Base-by-base conservation (phyloP, 345 rosid species). In the Draba incana region DNA sequence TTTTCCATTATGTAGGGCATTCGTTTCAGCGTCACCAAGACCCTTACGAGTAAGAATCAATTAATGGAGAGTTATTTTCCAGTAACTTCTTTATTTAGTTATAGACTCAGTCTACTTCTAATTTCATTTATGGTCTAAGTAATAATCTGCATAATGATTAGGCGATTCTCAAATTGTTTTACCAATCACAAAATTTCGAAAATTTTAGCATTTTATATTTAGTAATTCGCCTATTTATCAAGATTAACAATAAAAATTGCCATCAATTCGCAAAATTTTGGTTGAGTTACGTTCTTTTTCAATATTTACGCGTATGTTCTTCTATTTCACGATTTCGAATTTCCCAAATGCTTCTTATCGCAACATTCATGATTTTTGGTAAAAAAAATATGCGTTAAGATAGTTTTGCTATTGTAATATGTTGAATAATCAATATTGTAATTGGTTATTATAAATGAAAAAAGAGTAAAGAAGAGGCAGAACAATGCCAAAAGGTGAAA, bases 401-500 rank as follows among this genome's bases (percentile, higher is more conserved):
- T 20, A 20, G 20, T 20, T 31, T 46, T 44, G 10, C 13, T 64
- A 14, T 38, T 16, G 14, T 8, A 66, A 31, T 33, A 23, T 35
- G 43, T 48, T 37, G 24, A 10, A 13, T 41, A 13, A 6, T 39
- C 13, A 6, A 31, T 28, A 30, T 30, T 30, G 14, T 31, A 8
- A 37, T n/a, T 42, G 53, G 12, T 62, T 14, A 14, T 71, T 69
- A 46, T 25, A 63, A 54, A 63, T 64, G 53, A 65, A 31, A 11
- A 8, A 67, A 83, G 87, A 69, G 69, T 2, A 75, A 74, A 59
- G 78, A 78, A 75, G 79, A 79, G 41, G 81, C 60, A 63, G 89
- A 84, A 15, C 69, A 76, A 51, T 71, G 85, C 31, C 57, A 81
- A 47, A 78, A 79, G 2, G 84, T 83, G 73, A 83, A 83, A 73